Evolutionary conservation across 179 eudicot genomes (phyloP), one percentile per base, ranked within the genome.

Genomic region (Heliamphora pulchella): DNA sequence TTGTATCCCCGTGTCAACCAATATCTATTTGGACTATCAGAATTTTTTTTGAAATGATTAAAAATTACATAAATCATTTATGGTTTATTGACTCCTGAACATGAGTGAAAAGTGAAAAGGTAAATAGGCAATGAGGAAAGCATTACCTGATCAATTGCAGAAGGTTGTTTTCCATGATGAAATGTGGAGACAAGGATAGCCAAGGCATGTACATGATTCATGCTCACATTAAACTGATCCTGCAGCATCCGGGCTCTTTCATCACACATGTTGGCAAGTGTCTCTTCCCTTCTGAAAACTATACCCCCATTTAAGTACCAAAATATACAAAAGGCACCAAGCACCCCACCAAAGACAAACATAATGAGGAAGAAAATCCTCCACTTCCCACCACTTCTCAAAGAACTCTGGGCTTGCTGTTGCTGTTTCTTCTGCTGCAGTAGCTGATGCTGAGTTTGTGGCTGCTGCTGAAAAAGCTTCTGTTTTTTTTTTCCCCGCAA

Each of bases 171-270:
- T 67, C 91, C 92, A 81, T 91, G 97, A 80, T 94, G 93, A 86
- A 94, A 94, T 0, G 97, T 90, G 20, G 98, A 91, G 61, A 94
- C 89, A 18, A 94, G 87, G 84, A 94, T 87, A 79, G 98, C 96
- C 66, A 94, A 83, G 17, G 98, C 94, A 76, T 94, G 97, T 57
- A 94, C 97, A 83, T 94, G 98, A 80, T 94, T 94, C 92, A 94
- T 88, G 91, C 97, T 93, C 78, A 91, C 98, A 81, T 93, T 93
- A 82, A 94, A 94, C 85, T 93, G 97, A 85, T 94, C 97, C 79
- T 94, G 98, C 75, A 94, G 81, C 98, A 94, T 91, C 98, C 31
- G 31, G 31, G 31, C 31, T 31, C 31, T 31, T 31, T 31, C 31
- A 31, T 31, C 31, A 31, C 31, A 94, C 98, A 94, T 94, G 89